Percentiles rank a stretch among this genome's conserved stretches.
These are phyloP conservation scores for Bauhinia variegata DNA, from an alignment of 306 rosid species.

Conservation along the genomic window DNA sequence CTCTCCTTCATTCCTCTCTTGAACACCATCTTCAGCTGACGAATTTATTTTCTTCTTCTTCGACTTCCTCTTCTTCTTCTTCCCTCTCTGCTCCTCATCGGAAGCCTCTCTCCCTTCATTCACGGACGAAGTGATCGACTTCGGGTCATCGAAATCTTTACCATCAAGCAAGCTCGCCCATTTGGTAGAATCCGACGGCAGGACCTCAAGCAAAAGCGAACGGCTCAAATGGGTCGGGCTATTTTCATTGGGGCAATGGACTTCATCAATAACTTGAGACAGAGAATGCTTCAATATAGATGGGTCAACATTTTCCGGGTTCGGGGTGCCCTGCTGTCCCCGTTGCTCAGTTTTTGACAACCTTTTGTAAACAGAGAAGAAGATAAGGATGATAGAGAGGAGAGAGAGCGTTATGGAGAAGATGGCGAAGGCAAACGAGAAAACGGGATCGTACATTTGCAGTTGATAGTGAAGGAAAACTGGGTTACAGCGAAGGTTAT, in stretches of 20 bases:
- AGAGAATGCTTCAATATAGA: constrained; percentile 24
- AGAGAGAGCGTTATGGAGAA: constrained; percentile 33
- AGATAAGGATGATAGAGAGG: constrained; percentile 39
- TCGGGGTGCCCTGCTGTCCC: constrained; percentile 35
- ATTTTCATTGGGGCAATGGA: constrained; percentile 21
- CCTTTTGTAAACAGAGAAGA: constrained; percentile 41
- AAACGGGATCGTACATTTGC: constrained; percentile 46
- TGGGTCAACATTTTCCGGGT: constrained; percentile 33
- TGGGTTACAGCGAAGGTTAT: constrained; percentile 34
- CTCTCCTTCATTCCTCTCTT: constrained; percentile 17
- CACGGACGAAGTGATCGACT: constrained; percentile 23
- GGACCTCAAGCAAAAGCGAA: constrained; percentile 50
- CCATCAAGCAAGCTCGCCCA: constrained; percentile 50
- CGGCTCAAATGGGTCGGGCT: constrained; percentile 43
- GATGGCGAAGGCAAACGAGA: constrained; percentile 35
- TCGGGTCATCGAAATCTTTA: constrained; percentile 31
- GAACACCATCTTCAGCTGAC: constrained; percentile 38
- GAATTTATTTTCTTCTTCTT: constrained; percentile 62
- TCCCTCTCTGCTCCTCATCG: constrained; percentile 41
- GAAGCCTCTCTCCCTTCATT: constrained; percentile 25
- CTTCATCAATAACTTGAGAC: constrained; percentile 14
- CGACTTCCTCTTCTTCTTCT: constrained; percentile 70
- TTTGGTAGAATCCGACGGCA: constrained; percentile 58
- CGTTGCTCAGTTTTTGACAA: constrained; percentile 28
- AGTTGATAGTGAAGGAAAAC: constrained; percentile 14